A percentile compares a stretch with the other conserved stretches of the same genome.
phyloP scores from a whole-genome alignment of 1,284 basidiomycete genomes.

The Lentinula novae-zelandiae region DNA sequence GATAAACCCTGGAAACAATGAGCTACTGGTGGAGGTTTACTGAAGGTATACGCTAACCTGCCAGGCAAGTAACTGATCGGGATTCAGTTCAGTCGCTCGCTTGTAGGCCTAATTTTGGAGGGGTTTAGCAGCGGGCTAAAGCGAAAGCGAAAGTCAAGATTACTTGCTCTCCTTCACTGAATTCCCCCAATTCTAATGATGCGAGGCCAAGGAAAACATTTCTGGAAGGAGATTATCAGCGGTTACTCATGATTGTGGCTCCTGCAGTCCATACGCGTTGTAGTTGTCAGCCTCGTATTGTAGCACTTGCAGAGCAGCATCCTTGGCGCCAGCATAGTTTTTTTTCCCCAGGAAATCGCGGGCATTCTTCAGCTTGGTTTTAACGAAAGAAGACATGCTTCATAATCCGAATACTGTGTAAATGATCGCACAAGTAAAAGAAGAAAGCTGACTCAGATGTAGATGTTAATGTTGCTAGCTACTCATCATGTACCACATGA shows the following conservation, averaged over 20 bases:
- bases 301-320: conserved; percentile 60
- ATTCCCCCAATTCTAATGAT: conserved; percentile 66
- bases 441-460: background rate
- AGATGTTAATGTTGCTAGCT: no score
- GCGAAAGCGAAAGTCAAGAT: conserved; percentile 22
- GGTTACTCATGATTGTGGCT: conserved; percentile 27
- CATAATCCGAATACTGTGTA: background rate
- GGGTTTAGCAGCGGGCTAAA: background rate
- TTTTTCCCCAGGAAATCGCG: conserved; percentile 75
- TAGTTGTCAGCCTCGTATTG: conserved; percentile 78
- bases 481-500: no score
- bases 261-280: conserved; percentile 57
- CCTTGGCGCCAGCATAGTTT: conserved; percentile 69
- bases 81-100: conserved; percentile 64
- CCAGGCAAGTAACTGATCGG: conserved; percentile 70
- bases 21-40: background rate
- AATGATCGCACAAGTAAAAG: background rate
- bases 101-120: conserved; percentile 57
- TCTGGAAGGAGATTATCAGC: conserved; percentile 35
- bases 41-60: conserved; percentile 49
- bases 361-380: conserved; percentile 78
- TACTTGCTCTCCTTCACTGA: conserved; percentile 81
- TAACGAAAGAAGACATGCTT: conserved; percentile 40
- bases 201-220: conserved; percentile 83
- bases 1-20: conserved; percentile 52